A percentile compares a stretch with the other conserved stretches of the same genome.
Conservation (phyloP, 2,329 filamentous ascomycete genomes). For the Venturiaceae sp. region DNA sequence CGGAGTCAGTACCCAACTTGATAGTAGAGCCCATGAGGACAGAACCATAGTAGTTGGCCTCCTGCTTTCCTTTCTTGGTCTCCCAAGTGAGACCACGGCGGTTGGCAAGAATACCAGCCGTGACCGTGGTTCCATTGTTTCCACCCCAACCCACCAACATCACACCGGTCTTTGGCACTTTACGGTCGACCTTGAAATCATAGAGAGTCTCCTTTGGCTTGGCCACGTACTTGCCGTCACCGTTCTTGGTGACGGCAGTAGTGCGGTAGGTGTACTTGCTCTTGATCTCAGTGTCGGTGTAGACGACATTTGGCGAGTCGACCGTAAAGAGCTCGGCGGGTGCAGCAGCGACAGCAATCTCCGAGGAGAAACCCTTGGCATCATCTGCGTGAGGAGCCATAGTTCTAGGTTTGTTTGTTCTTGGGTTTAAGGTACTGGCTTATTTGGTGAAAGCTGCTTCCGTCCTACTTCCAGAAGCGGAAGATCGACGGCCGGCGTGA, state of each 20-base stretch:
- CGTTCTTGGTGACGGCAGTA: conserved; percentile 64
- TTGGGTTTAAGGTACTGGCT: conserved; percentile 11
- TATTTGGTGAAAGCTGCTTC: conserved; percentile 37
- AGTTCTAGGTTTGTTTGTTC: conserved; percentile 24
- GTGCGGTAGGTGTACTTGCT: conserved; percentile 97
- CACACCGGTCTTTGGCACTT: conserved; percentile 84
- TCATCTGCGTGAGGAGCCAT: conserved; percentile 95
- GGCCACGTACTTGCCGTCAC: conserved; percentile 69
- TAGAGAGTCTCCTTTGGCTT: conserved; percentile 83
- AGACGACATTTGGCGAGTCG: conserved; percentile 83
- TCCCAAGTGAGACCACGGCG: conserved; percentile 80
- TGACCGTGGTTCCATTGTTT: conserved; percentile 97
- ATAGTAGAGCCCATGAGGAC: conserved; percentile 95
- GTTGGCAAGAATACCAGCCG: conserved; percentile 94
- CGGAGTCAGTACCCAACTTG: conserved; percentile 83
- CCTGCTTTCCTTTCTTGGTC: conserved; percentile 76
- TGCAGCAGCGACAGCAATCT: conserved; percentile 36
- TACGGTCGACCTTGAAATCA: conserved; percentile 95
- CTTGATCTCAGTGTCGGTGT: conserved; percentile 79
- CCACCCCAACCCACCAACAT: conserved; percentile 98
- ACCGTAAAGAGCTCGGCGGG: conserved; percentile 68
- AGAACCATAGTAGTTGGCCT: conserved; percentile 96
- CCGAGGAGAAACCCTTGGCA: conserved; percentile 38
- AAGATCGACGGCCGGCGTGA: conserved; percentile 93
- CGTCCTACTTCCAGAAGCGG: conserved; percentile 73